These are phyloP conservation scores for Fistulifera solaris DNA, from an alignment of 108 stramenopile species.

Conservation along the genomic window DNA sequence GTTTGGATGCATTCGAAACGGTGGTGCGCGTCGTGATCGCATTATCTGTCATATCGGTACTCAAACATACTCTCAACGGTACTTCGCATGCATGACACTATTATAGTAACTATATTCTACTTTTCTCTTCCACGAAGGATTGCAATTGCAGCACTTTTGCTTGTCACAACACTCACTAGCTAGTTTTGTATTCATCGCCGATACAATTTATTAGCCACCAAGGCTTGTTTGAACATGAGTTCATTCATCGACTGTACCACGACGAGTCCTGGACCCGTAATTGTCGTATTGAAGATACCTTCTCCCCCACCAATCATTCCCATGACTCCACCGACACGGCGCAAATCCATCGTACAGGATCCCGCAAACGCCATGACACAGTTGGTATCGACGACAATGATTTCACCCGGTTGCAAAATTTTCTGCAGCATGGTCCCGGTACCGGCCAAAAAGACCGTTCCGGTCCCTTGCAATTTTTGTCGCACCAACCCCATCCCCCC, in stretches of 20 bases:
- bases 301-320: conserved; percentile 84
- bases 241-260: conserved; percentile 62
- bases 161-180: no score
- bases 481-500: conserved; percentile 39
- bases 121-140: no score
- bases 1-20: no score
- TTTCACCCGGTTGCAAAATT: conserved; percentile 48
- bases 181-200: no score
- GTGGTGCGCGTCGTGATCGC: no score
- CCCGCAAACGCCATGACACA: conserved; percentile 63
- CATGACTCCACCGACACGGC: conserved; percentile 51
- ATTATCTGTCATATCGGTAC: no score
- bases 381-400: conserved; percentile 62
- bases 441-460: conserved; percentile 65
- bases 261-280: conserved; percentile 77
- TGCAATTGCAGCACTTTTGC: no score
- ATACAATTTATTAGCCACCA: conserved; percentile 37
- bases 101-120: no score
- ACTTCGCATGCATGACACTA: no score
- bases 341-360: conserved; percentile 53
- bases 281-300: conserved; percentile 74
- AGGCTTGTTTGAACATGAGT: conserved; percentile 13
- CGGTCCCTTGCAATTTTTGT: conserved; percentile 36
- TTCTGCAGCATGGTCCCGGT: conserved; percentile 66
- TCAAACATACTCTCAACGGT: no score